Conservation (phyloP, 257 asterid genomes). For the Gentiana straminea region DNA sequence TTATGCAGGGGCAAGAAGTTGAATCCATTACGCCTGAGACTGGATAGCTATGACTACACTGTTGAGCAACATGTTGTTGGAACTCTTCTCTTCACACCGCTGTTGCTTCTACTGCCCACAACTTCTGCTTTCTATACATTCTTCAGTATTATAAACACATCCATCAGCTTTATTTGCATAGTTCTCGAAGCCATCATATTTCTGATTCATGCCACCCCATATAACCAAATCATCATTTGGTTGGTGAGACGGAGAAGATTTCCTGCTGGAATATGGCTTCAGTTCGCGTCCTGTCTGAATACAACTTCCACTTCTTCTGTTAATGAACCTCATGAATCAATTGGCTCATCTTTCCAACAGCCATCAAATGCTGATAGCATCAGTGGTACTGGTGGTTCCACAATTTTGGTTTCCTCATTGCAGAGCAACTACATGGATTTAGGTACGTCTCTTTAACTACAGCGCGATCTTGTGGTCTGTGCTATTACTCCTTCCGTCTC, state of each 20-base stretch:
- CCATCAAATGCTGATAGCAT: slow-evolving; percentile 13
- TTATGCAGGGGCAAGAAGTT: slow-evolving; percentile 84
- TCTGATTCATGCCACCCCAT: slow-evolving; percentile 74
- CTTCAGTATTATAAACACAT: slow-evolving; percentile 69
- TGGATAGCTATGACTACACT: slow-evolving; percentile 83
- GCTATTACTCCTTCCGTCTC: no score
- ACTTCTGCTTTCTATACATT: slow-evolving; percentile 84
- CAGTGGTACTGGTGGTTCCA: slow-evolving; percentile 18
- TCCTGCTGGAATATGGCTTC: slow-evolving; percentile 83
- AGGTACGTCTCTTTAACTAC: slow-evolving; percentile 31
- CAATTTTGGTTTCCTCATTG: slow-evolving; percentile 50
- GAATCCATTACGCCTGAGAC: slow-evolving; percentile 88
- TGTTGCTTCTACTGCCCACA: slow-evolving; percentile 82
- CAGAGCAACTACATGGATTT: slow-evolving; percentile 68
- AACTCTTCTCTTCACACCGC: slow-evolving; percentile 84
- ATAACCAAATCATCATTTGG: slow-evolving; percentile 63
- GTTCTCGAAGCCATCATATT: slow-evolving; percentile 40
- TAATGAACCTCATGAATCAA: slow-evolving; percentile 11
- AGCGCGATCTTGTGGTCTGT: no score
- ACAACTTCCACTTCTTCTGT: slow-evolving; percentile 14
- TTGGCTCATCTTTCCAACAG: slow-evolving; percentile 16
- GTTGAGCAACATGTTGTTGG: slow-evolving; percentile 93
- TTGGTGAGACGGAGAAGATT: slow-evolving; percentile 55
- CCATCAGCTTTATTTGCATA: slow-evolving; percentile 47
- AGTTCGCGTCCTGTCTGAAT: slow-evolving; percentile 30